phyloP scores from a whole-genome alignment of 2,329 filamentous ascomycete species.

The Colletotrichum musicola region DNA sequence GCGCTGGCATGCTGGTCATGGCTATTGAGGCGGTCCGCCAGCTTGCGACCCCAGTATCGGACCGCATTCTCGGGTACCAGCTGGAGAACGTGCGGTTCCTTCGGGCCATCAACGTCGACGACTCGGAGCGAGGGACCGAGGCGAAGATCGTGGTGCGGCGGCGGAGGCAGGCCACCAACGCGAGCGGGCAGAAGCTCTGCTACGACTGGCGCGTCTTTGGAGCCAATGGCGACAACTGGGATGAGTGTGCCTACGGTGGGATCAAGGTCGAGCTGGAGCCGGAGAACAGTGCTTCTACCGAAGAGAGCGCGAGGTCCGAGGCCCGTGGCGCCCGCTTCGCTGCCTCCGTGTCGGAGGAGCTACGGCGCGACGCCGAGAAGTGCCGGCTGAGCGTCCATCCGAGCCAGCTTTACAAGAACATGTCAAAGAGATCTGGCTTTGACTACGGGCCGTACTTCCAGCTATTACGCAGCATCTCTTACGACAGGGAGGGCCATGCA shows the following conservation, averaged over 20 bases:
- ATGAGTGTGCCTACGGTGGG: slow-evolving; percentile 17
- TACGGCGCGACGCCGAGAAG: background rate
- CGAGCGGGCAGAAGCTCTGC: slow-evolving; percentile 3
- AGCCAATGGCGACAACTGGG: slow-evolving; percentile 20
- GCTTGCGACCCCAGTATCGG: slow-evolving; percentile 24
- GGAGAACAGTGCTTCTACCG: background rate
- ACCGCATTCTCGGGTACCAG: slow-evolving; percentile 7
- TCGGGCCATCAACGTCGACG: slow-evolving; percentile 3
- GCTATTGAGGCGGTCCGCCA: slow-evolving; percentile 60
- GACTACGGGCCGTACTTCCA: slow-evolving; percentile 33
- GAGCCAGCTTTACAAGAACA: slow-evolving; percentile 12
- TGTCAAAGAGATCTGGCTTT: slow-evolving; percentile 10
- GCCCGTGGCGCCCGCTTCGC: background rate
- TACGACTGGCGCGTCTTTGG: slow-evolving; percentile 18
- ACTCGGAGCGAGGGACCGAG: slow-evolving; percentile 16
- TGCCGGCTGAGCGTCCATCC: slow-evolving; percentile 1
- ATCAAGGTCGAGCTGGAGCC: slow-evolving; percentile 21
- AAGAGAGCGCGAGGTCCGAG: background rate
- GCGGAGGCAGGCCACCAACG: slow-evolving; percentile 13
- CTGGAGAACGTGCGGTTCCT: slow-evolving; percentile 14
- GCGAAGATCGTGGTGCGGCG: slow-evolving; percentile 32
- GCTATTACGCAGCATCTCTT: slow-evolving; percentile 14
- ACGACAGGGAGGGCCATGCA: slow-evolving; percentile 7
- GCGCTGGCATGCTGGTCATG: slow-evolving; percentile 63
- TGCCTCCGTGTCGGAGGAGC: background rate